Percentiles rank a stretch among this genome's conserved stretches.
phyloP scores from a whole-genome alignment of 1,284 basidiomycete genomes.

The Mycosarcoma mackinlayi region DNA sequence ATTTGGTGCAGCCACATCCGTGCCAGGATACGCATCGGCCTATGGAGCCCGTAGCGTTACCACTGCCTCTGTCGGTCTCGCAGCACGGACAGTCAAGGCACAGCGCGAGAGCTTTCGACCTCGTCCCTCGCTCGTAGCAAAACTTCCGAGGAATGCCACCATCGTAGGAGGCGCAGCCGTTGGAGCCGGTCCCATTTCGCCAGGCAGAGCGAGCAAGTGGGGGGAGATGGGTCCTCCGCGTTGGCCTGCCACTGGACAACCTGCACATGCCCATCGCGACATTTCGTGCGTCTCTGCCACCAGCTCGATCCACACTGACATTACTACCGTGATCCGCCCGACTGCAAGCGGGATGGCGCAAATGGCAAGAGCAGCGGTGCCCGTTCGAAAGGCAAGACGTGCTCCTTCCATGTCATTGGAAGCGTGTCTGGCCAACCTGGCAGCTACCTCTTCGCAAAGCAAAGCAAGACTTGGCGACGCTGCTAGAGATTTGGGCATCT shows the following conservation, averaged over 20 bases:
- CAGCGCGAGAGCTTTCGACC: conserved; percentile 49
- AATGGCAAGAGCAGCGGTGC: conserved; percentile 10
- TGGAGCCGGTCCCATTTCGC: conserved; percentile 16
- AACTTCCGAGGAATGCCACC: conserved; percentile 24
- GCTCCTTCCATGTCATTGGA: conserved; percentile 50
- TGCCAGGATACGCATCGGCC: conserved; percentile 16
- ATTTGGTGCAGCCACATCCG: conserved; percentile 15
- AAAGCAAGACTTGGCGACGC: conserved; percentile 36
- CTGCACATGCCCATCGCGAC: conserved; percentile 20
- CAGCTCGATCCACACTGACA: conserved; percentile 47
- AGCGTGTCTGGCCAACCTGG: conserved; percentile 41
- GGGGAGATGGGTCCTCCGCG: conserved; percentile 50
- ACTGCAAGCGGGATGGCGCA: background rate
- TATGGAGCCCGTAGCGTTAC: conserved; percentile 31
- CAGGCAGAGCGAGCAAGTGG: conserved; percentile 51
- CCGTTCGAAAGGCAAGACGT: conserved; percentile 22
- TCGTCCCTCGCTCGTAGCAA: conserved; percentile 44
- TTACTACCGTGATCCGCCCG: conserved; percentile 46
- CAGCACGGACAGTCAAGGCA: conserved; percentile 25
- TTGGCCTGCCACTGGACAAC: conserved; percentile 33
- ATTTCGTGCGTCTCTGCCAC: conserved; percentile 39
- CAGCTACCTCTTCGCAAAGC: conserved; percentile 32
- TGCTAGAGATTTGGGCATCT: conserved; percentile 38
- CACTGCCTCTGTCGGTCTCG: conserved; percentile 16
- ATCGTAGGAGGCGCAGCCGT: conserved; percentile 20